Conservation (phyloP, 2,329 filamentous ascomycete genomes). For the Sphaerostilbella broomeana region DNA sequence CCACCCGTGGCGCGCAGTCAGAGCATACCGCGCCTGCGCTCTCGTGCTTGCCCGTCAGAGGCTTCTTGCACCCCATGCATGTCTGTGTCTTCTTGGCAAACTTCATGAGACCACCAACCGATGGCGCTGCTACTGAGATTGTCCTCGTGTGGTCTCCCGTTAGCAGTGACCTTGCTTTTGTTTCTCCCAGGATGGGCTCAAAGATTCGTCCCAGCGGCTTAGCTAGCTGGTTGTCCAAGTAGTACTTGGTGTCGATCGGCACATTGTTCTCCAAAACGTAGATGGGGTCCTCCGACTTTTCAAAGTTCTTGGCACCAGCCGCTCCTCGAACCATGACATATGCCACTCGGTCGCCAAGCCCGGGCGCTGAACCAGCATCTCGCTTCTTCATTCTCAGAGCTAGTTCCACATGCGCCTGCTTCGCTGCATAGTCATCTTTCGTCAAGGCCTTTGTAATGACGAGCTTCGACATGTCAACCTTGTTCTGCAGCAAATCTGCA, state of each 20-base stretch:
- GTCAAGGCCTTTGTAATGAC: conserved; percentile 97
- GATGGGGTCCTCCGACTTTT: conserved; percentile 94
- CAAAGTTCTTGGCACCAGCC: conserved; percentile 86
- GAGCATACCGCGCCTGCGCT: conserved; percentile 79
- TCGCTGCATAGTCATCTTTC: conserved; percentile 81
- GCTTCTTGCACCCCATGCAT: conserved; percentile 99
- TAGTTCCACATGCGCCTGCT: conserved; percentile 93
- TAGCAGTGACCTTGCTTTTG: conserved; percentile 77
- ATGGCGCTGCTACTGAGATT: conserved; percentile 86
- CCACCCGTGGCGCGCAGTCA: conserved; percentile 76
- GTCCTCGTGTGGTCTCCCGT: conserved; percentile 92
- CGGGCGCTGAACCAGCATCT: conserved; percentile 87
- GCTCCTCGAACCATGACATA: conserved; percentile 97
- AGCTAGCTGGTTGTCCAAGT: conserved; percentile 94
- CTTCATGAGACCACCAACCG: conserved; percentile 92
- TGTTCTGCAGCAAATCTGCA: conserved; percentile 91
- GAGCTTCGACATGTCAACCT: conserved; percentile 97
- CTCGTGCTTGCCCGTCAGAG: conserved; percentile 72
- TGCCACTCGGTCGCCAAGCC: conserved; percentile 88
- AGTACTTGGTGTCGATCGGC: conserved; percentile 96
- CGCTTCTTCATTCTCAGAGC: conserved; percentile 96
- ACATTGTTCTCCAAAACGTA: conserved; percentile 97
- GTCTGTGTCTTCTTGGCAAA: conserved; percentile 97
- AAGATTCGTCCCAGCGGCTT: conserved; percentile 95
- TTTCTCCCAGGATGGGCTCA: conserved; percentile 93